Conservation (phyloP, 352 stramenopile genomes). For the Pythium graminicola region DNA sequence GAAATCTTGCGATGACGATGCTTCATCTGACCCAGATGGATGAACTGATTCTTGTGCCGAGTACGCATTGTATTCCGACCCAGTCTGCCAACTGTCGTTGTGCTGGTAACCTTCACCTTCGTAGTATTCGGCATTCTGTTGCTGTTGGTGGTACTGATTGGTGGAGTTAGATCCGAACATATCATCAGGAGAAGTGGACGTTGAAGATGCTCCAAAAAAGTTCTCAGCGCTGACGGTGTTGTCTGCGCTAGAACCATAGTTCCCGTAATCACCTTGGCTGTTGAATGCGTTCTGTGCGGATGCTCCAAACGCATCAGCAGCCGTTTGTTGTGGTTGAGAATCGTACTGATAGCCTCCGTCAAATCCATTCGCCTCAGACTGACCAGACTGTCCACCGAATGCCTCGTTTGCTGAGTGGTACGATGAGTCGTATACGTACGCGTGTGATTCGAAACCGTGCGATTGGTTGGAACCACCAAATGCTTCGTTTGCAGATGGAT, state of each 20-base stretch:
- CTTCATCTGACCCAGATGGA: neutral
- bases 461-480: neutral
- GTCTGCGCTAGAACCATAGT: constrained; percentile 1
- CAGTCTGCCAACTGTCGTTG: neutral
- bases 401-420: neutral
- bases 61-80: neutral
- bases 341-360: neutral
- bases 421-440: neutral
- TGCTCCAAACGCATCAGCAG: constrained; percentile 22
- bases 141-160: neutral
- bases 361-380: neutral
- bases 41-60: neutral
- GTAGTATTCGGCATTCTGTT: neutral
- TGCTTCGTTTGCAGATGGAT: neutral
- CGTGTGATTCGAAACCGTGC: neutral
- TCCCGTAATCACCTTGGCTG: constrained; percentile 7
- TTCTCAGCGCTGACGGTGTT: constrained; percentile 17
- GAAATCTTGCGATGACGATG: neutral
- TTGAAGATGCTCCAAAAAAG: constrained; percentile 12
- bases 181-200: constrained; percentile 1
- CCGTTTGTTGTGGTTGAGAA: neutral
- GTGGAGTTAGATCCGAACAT: constrained; percentile 13
- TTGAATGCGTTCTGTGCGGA: constrained; percentile 26
- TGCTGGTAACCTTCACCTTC: neutral
- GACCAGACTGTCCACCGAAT: neutral